Evolutionary conservation across 495 filamentous ascomycete species (phyloP), one percentile per base, ranked within the genome.

Genomic region (Xylaria acuta): DNA sequence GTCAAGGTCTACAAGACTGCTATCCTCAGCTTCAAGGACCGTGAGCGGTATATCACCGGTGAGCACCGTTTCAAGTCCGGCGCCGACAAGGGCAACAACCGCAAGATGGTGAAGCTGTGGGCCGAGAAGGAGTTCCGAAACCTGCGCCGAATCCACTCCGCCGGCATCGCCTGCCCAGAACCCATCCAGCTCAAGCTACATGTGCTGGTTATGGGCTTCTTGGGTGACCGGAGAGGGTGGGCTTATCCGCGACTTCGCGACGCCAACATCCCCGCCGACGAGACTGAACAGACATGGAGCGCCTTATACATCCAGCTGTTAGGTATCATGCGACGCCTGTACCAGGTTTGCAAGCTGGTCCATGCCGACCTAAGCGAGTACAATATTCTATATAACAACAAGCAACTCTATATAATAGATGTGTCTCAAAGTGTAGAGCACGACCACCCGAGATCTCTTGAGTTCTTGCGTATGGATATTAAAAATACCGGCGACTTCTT

Each of bases 1-100:
- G 94, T 99, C 84, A 99, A 99, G 81, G 92, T 99, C 30, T 99
- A 98, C 88, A 98, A 98, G 85, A 99, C 97, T 0, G 92, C 91
- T 54, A 98, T 98, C 70, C 82, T 98, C 47, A 93, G 95, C 5
- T 99, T 99, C 89, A 98, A 99, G 83, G 95, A 98, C 82, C 89
- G 96, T 53, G 94, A 97, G 77, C 92, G 93, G 73, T 99, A 99
- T 78, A 93, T 98, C 43, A 92, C 91, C 1, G 96, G 97, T 67
- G 96, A 98, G 80, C 93, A 94, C 81, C 86, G 97, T 40, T 86
- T 86, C 77, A 84, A 84, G 70, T 83, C 87, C 58, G 95, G 94
- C 45, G 94, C 94, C 81, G 95, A 93, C 82, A 98, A 98, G 85
- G 91, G 90, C 70, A 95, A 92, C 82, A 96, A 93, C 81, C 88